Base-by-base conservation (phyloP, 2,329 filamentous ascomycete species). In the Leptographium galeiforme region DNA sequence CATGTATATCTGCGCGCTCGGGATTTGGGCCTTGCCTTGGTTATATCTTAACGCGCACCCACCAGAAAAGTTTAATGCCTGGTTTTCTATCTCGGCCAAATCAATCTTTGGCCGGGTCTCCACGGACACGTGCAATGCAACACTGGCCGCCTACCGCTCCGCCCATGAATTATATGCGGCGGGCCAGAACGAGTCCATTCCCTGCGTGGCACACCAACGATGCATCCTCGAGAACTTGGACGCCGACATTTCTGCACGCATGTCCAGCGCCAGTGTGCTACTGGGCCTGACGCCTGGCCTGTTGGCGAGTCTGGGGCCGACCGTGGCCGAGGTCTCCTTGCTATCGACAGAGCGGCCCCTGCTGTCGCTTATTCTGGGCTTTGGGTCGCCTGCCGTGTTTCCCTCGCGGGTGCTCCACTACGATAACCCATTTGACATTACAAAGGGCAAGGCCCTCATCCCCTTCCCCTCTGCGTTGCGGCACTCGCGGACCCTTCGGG, bases 401-500 rank as follows among this genome's bases (percentile, higher is more conserved):
- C 16, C 39, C 32, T 19, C 25, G 3, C 41, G 50, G 30, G 41
- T 36, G 13, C 53, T 57, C 52, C 38, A 19, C 14, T 57, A 58
- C 57, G 43, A 55, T 30, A 51, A 57, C 45, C 48, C 18, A 5
- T 5, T 25, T 12, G 43, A 45, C 5, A 18, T 45, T 25, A 8
- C 25, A 13, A 12, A 25, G 18, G 25, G 11, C 18, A 25, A 30
- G 13, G 18, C 43, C 25, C 39, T 8, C 11, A 45, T 45, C 43
- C n/a, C 18, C 6, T 30, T 10, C 8, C 25, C 6, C 18, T 2
- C n/a, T n/a, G n/a, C n/a, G n/a, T 19, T n/a, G 16, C n/a, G n/a
- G 8, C 25, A 6, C 41, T 44, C 6, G 41, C n/a, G 25, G 25
- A 3, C 5, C 25, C 5, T 3, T 25, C 25, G 5, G 25, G 5